Base-by-base conservation (phyloP, 768 basidiomycete genomes). In the Zangia roseola region DNA sequence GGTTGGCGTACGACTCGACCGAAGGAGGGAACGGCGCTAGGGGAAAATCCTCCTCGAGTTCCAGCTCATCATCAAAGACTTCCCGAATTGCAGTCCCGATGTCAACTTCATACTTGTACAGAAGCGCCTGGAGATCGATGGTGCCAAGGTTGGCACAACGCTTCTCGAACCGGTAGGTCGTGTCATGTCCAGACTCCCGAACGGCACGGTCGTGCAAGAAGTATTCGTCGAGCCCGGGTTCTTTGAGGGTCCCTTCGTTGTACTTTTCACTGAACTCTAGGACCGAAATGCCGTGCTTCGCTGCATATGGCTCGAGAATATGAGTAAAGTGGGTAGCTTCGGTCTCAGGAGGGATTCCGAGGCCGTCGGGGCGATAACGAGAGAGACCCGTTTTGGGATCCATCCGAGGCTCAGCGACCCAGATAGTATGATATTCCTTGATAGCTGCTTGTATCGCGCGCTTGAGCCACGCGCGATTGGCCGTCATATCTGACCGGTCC, bases 261-360 rank as follows among this genome's bases (percentile, higher is more conserved):
- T 98, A 99, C 63, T 87, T 86, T 70, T 97, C 92, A 68, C 88
- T 94, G 71, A 97, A 99, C 72, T 99, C 97, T 61, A 91, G 81
- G 50, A 98, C 84, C 10, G 91, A 93, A 35, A 99, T 77, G 5
- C 95, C 92, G 55, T 94, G 86, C 71, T 95, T 94, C 45, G 76
- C 77, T 28, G 97, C 97, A 63, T 82, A 98, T 2, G 97, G 97
- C 70, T 97, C 92, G 40, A 99, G 82, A 61, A 98, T 88, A 64
- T 97, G 94, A 3, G 94, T 97, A 69, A 99, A 99, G 72, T 99
- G 97, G 7, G 88, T 88, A 3, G 97, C 97, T 68, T 99, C 97
- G 0, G 97, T 99, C 74, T 99, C 97, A 0, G 97, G 97, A 12
- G 95, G 97, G 50, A 99, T 97, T 24, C 97, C 97, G 10, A 92